A percentile compares a stretch with the other conserved stretches of the same genome.
Conservation (phyloP, 2,329 filamentous ascomycete species). For the Diaporthe nobilis region DNA sequence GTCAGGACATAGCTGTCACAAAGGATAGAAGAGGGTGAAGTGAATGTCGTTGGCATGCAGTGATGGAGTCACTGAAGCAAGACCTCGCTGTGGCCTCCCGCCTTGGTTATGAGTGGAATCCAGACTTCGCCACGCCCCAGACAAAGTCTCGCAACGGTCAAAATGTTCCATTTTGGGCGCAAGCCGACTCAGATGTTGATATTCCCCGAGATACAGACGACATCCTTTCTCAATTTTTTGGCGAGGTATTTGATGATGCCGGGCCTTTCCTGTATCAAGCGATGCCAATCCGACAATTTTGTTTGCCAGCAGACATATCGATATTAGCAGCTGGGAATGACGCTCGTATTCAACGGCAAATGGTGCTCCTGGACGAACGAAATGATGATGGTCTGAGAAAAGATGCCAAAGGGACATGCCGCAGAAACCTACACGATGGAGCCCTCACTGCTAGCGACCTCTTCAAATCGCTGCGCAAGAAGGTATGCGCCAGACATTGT, state of each 20-base stretch:
- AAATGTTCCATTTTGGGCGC: not conserved
- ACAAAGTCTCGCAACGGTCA: not conserved
- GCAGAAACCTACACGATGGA: not conserved
- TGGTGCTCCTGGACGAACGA: conserved; percentile 9
- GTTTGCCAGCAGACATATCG: not conserved
- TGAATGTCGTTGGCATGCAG: not conserved
- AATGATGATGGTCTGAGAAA: conserved; percentile 11
- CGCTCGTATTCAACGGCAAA: not conserved
- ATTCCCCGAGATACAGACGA: not conserved
- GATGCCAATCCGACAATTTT: not conserved
- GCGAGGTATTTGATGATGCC: conserved; percentile 5
- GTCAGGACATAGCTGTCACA: not conserved
- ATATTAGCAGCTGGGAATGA: not conserved
- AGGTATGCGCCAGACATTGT: not conserved
- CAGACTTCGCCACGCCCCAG: conserved; percentile 4
- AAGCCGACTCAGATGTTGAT: not conserved
- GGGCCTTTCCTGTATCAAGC: conserved; percentile 7
- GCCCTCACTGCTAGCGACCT: not conserved
- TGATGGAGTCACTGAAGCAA: not conserved
- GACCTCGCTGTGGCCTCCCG: not conserved
- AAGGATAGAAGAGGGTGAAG: not conserved
- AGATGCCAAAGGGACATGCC: conserved; percentile 1
- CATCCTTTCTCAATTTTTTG: not conserved
- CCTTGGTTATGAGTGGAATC: conserved; percentile 7
- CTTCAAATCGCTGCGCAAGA: not conserved